phyloP scores from a whole-genome alignment of 2,329 filamentous ascomycete species.

The Cladosporium sphaerospermum region DNA sequence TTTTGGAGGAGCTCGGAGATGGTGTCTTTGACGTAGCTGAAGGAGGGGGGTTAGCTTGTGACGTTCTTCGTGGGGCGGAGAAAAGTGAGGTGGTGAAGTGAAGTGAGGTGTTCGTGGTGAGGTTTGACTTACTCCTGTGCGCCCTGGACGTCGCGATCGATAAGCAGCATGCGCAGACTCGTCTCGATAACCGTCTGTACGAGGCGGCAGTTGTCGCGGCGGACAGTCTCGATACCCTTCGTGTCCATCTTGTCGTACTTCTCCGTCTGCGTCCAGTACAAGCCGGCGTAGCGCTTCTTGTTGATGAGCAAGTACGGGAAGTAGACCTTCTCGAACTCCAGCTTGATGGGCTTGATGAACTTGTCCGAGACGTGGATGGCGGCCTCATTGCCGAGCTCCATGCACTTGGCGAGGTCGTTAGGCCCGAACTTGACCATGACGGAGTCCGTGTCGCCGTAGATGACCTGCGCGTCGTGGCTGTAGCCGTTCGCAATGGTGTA shows the following conservation, averaged over 20 bases:
- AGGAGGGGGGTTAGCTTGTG: conserved; percentile 33
- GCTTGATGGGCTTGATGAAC: conserved; percentile 94
- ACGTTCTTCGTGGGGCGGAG: neutral
- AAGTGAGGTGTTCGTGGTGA: no score
- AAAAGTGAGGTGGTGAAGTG: neutral
- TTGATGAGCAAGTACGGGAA: conserved; percentile 98
- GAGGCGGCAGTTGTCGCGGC: conserved; percentile 89
- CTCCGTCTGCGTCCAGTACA: conserved; percentile 91
- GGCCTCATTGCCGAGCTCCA: conserved; percentile 93
- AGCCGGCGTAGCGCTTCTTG: conserved; percentile 97
- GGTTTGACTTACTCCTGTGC: conserved; percentile 74
- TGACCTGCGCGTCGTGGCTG: conserved; percentile 87
- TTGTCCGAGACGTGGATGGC: conserved; percentile 82
- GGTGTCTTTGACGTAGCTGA: conserved; percentile 88
- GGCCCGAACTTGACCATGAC: conserved; percentile 99
- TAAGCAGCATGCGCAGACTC: conserved; percentile 88
- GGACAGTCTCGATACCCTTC: conserved; percentile 97
- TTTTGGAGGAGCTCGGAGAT: conserved; percentile 95
- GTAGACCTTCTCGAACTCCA: conserved; percentile 99
- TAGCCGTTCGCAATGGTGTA: conserved; percentile 95
- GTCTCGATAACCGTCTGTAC: conserved; percentile 98
- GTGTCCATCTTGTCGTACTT: conserved; percentile 99
- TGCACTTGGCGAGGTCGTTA: conserved; percentile 75
- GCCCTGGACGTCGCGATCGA: conserved; percentile 81
- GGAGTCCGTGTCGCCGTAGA: conserved; percentile 98